Percentiles rank a stretch among this genome's conserved stretches.
Evolutionary conservation across 768 basidiomycete genomes (phyloP).

Genomic region (Filobasidium wieringae): DNA sequence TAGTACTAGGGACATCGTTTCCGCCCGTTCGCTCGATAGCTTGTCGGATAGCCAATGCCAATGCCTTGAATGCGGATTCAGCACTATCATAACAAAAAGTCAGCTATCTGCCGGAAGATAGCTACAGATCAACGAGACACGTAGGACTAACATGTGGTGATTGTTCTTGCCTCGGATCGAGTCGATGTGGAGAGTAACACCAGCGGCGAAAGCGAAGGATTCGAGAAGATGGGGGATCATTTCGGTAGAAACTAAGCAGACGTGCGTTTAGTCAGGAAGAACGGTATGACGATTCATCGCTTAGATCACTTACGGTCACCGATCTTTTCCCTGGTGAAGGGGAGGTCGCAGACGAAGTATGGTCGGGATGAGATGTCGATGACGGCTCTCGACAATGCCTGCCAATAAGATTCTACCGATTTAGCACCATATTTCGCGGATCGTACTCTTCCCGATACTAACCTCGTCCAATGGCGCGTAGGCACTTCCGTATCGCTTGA

Average conservation of each 20-base stretch:
- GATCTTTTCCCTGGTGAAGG: slow-evolving; percentile 40
- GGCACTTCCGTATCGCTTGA: slow-evolving; percentile 87
- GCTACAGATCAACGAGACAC: not conserved
- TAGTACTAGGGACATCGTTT: slow-evolving; percentile 87
- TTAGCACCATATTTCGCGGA: not conserved
- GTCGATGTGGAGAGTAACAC: slow-evolving; percentile 86
- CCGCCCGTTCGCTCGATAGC: slow-evolving; percentile 85
- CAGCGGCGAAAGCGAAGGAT: slow-evolving; percentile 93
- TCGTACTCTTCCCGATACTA: slow-evolving; percentile 22
- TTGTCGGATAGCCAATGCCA: slow-evolving; percentile 86
- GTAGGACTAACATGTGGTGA: slow-evolving; percentile 68
- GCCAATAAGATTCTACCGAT: not conserved
- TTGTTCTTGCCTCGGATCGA: slow-evolving; percentile 92
- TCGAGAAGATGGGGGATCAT: slow-evolving; percentile 98
- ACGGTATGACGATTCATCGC: not conserved
- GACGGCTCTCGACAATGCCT: slow-evolving; percentile 91
- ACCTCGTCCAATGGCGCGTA: slow-evolving; percentile 97
- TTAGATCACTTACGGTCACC: slow-evolving; percentile 45
- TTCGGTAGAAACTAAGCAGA: slow-evolving; percentile 50
- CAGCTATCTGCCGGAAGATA: not conserved
- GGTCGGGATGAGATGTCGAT: slow-evolving; percentile 97
- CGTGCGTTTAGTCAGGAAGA: not conserved
- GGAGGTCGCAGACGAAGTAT: slow-evolving; percentile 81
- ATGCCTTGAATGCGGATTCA: slow-evolving; percentile 95
- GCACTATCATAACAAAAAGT: slow-evolving; percentile 46